A percentile compares a stretch with the other conserved stretches of the same genome.
These are phyloP conservation scores for Patellaria atrata DNA, from an alignment of 495 filamentous ascomycete species.

Conservation along the genomic window DNA sequence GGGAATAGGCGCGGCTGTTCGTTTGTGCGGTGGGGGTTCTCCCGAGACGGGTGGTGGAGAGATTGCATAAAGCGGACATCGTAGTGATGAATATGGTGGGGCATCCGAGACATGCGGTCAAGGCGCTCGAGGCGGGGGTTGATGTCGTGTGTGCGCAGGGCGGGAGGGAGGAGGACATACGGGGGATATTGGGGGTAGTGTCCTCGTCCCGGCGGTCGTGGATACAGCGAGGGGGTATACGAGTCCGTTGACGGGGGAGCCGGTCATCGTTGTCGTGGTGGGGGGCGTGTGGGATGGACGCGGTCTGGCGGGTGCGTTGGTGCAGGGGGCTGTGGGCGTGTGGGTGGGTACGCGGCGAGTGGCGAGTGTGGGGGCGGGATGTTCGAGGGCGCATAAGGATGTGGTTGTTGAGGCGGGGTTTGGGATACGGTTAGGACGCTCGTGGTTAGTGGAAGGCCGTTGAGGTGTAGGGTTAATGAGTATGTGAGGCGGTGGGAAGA, in stretches of 20 bases:
- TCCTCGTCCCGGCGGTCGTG: slow-evolving; percentile 31
- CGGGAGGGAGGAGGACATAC: slow-evolving; percentile 32
- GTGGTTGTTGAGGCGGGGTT: slow-evolving; percentile 62
- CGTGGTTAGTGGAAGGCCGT: slow-evolving; percentile 61
- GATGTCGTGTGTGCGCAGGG: slow-evolving; percentile 59
- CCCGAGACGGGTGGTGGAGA: slow-evolving; percentile 48
- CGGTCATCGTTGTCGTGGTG: slow-evolving; percentile 30
- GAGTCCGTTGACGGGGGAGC: slow-evolving; percentile 29
- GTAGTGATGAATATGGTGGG: slow-evolving; percentile 96
- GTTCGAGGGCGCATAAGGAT: slow-evolving; percentile 63
- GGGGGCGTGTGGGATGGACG: slow-evolving; percentile 30
- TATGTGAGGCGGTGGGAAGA: slow-evolving; percentile 69
- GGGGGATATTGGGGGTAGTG: slow-evolving; percentile 29
- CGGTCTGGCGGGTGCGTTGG: slow-evolving; percentile 28
- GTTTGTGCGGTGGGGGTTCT: slow-evolving; percentile 75
- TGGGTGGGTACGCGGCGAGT: slow-evolving; percentile 68
- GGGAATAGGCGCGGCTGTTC: slow-evolving; percentile 64
- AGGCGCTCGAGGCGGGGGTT: slow-evolving; percentile 65
- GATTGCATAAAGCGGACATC: slow-evolving; percentile 59
- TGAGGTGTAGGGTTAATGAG: slow-evolving; percentile 67
- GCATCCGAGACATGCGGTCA: slow-evolving; percentile 69
- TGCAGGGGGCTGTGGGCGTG: slow-evolving; percentile 29
- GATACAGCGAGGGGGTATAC: slow-evolving; percentile 30
- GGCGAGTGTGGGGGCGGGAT: slow-evolving; percentile 60
- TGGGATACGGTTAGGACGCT: slow-evolving; percentile 64